Base-by-base conservation (phyloP, 202 grass and related monocot species). In the Musa balbisiana region DNA sequence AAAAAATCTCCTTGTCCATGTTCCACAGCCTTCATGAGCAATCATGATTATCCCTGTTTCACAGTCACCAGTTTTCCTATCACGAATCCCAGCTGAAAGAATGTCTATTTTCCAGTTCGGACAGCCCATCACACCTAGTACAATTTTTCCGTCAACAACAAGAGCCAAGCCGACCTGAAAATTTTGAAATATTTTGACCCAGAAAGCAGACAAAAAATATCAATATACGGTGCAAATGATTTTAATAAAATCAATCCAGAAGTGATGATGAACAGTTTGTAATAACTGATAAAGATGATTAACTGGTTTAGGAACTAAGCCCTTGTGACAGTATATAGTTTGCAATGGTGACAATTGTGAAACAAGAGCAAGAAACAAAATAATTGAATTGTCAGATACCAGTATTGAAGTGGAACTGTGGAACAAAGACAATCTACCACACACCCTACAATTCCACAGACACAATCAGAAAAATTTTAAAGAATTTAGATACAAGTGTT, bases 81-180 rank as follows among this genome's bases (percentile, higher is more conserved):
- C 76, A 52, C 66, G 60, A 69, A 83, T 80, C 51, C 53, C 65
- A 51, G 67, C 55, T 10, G 17, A 8, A 83, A 52, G 62, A 82
- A 29, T 73, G 69, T 62, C 53, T 53, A 85, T 76, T 62, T 80
- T 76, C 88, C 94, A 98, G 81, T 98, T 98, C 70, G 94, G 94
- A 72, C 85, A 92, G 55, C 91, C 88, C 91, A 92, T 94, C 20
- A 98, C 88, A 78, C 94, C 94, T 59, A 83, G 58, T 51, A 77
- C 85, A 77, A 93, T 75, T 74, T 92, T 80, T 74, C 88, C 87
- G 80, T 91, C 77, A 49, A 98, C 90, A 26, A 98, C 84, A 85
- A 91, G 94, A 73, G 88, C 84, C 72, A 98, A 81, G 3, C 88
- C 88, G 15, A 92, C 90, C 91, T 94, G 84, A 83, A 87, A 27